Evolutionary conservation across 2,329 filamentous ascomycete genomes (phyloP).

Genomic region (Emydomyces testavorans): DNA sequence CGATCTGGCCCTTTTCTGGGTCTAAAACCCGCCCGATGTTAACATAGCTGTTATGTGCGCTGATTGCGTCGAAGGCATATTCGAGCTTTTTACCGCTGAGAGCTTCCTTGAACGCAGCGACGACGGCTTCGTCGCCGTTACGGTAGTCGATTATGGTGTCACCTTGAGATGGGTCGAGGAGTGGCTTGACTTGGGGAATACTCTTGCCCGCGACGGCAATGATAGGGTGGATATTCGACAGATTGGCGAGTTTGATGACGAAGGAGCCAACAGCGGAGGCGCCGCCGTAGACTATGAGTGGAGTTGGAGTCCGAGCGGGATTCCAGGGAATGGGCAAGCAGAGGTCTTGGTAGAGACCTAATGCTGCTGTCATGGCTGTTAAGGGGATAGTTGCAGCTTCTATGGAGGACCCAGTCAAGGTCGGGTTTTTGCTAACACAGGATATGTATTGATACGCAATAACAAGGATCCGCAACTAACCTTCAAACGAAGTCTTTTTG

Average conservation of each 20-base stretch:
- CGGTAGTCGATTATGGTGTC: slow-evolving; percentile 53
- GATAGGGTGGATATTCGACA: slow-evolving; percentile 49
- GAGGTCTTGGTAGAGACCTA: slow-evolving; percentile 41
- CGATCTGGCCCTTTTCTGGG: slow-evolving; percentile 27
- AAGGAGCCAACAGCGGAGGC: slow-evolving; percentile 48
- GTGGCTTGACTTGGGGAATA: slow-evolving; percentile 39
- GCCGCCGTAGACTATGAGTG: slow-evolving; percentile 40
- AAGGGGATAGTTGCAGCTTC: slow-evolving; percentile 48
- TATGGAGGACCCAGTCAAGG: too few species aligned
- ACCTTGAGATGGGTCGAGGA: slow-evolving; percentile 45
- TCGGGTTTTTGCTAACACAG: too few species aligned
- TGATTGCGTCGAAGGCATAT: slow-evolving; percentile 49
- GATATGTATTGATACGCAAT: too few species aligned
- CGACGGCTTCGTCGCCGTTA: slow-evolving; percentile 38
- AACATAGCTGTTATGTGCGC: slow-evolving; percentile 40
- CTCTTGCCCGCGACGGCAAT: slow-evolving; percentile 49
- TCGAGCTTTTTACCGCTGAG: slow-evolving; percentile 32
- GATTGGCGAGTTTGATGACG: slow-evolving; percentile 45
- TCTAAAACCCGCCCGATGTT: slow-evolving; percentile 39
- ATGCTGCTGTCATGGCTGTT: slow-evolving; percentile 43
- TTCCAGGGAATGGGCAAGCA: slow-evolving; percentile 41
- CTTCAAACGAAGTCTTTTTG: slow-evolving; percentile 41
- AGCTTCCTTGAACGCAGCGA: slow-evolving; percentile 28
- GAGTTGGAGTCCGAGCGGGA: slow-evolving; percentile 27
- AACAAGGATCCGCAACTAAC: slow-evolving; percentile 21